Base-by-base conservation (phyloP, 1,284 basidiomycete genomes). In the Marasmius tenuissimus region DNA sequence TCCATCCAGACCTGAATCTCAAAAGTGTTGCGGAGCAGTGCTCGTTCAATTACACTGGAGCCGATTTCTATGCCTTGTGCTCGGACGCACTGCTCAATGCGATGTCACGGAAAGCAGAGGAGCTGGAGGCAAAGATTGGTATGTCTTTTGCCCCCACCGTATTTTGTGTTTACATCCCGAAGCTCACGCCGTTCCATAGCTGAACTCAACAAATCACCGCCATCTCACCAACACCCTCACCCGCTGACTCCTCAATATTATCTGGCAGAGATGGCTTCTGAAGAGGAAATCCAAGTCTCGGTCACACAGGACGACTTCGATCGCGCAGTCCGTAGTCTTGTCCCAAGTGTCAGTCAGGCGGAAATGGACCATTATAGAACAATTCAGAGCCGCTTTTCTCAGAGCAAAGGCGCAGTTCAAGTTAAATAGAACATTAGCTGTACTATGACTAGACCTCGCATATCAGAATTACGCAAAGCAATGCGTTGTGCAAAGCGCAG, bases 31-130 rank as follows among this genome's bases (percentile, higher is more conserved):
- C 93, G 12, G 81, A 90, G 45, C 78, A 81, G 58, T 98, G 96
- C 65, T 91, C 95, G 0, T 94, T 97, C 80, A 95, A 97, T 72
- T 94, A 92, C 70, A 98, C 96, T 3, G 96, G 97, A 33, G 97
- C 97, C 39, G 97, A 99, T 75, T 96, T 99, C 68, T 99, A 99
- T 77, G 97, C 97, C 0, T 79, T 99, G 14, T 98, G 97, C 73
- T 93, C 95, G 3, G 97, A 99, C 73, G 96, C 97, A 1, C 89
- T 99, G 84, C 83, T 99, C 54, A 94, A 94, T 71, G 94, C 97
- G 7, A 97, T 99, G 91, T 91, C 94, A 27, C 81, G 93, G 49
- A 95, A 92, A 66, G 96, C 97, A 0, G 82, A 85, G 66, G 85
- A 85, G 54, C 79, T 99, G 12, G 97, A 97, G 65, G 72, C 71